A percentile compares a stretch with the other conserved stretches of the same genome.
Conservation (phyloP, 257 asterid genomes). For the Apocynum venetum region DNA sequence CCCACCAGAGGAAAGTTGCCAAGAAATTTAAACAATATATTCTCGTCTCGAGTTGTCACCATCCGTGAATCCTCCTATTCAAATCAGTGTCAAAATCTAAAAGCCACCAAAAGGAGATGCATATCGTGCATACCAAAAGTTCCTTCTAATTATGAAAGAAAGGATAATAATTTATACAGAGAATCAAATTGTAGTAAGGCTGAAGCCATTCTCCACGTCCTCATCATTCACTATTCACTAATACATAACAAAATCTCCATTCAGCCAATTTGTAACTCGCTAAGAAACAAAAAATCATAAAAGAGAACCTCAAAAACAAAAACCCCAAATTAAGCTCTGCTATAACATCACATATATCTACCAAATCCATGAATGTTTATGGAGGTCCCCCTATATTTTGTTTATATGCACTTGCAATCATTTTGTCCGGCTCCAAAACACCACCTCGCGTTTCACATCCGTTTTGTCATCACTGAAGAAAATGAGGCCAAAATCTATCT, state of each 20-base stretch:
- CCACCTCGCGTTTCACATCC: background rate
- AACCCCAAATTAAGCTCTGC: background rate
- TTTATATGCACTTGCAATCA: background rate
- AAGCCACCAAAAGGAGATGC: background rate
- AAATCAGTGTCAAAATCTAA: constrained; percentile 7
- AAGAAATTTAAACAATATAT: background rate
- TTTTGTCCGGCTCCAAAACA: background rate
- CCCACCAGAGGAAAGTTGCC: background rate
- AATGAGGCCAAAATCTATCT: background rate
- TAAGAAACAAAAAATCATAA: background rate
- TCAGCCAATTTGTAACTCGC: background rate
- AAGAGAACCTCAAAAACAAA: background rate
- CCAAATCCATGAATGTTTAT: background rate
- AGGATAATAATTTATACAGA: background rate
- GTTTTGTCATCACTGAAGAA: background rate
- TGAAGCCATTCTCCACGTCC: background rate
- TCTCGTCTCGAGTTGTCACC: constrained; percentile 1
- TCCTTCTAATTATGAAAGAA: background rate
- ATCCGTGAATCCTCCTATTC: background rate
- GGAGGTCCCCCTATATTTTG: background rate
- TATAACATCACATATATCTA: background rate
- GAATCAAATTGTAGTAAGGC: background rate
- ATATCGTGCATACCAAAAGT: background rate
- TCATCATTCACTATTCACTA: background rate
- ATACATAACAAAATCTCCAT: background rate